Base-by-base conservation (phyloP, 139 green algal genomes). In the Haematococcus sp. region DNA sequence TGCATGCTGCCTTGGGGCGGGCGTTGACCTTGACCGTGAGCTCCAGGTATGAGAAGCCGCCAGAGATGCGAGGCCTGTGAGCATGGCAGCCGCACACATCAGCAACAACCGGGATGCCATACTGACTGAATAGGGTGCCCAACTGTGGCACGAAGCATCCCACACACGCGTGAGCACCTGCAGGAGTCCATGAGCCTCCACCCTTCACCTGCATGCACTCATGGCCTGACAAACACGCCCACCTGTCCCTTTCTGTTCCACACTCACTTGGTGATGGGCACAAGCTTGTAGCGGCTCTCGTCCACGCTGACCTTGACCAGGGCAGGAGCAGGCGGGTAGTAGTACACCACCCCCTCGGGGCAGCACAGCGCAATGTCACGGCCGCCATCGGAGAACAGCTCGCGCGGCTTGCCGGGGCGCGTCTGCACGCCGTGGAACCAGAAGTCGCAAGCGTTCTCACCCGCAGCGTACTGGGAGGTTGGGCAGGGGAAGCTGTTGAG, bases 311-410 rank as follows among this genome's bases (percentile, higher is more conserved):
- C 43, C 1, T 70, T 40, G 73, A 67, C 78, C 7, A 68, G 4
- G 22, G 3, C 27, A 13, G 71, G 61, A 5, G 28, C 3, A 13
- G 73, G 63, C 17, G 32, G 61, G 74, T 40, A 76, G 44, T 71
- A 70, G 69, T 63, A 34, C 19, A 81, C 3, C 34, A 84, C 74
- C 27, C 79, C 79, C 74, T 84, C 74, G 13, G 79, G 79, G 74
- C 79, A 84, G 79, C 79, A 84, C 2, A 15, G 27, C 1, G 79
- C 69, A 7, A 81, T 55, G 22, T 71, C 61, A 4, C 70, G 20
- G 59, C 60, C 71, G 35, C 59, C 59, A 64, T 77, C 43, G 20
- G 59, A 65, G 28, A 54, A 77, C 2, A 63, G 34, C 70, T 76
- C n/a, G 15, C 19, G 25, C 0, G 73, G 72, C 15, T 77, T 69